Percentiles rank a stretch among this genome's conserved stretches.
Evolutionary conservation across 2,329 filamentous ascomycete genomes (phyloP).

Genomic region (Colletotrichum sp.): DNA sequence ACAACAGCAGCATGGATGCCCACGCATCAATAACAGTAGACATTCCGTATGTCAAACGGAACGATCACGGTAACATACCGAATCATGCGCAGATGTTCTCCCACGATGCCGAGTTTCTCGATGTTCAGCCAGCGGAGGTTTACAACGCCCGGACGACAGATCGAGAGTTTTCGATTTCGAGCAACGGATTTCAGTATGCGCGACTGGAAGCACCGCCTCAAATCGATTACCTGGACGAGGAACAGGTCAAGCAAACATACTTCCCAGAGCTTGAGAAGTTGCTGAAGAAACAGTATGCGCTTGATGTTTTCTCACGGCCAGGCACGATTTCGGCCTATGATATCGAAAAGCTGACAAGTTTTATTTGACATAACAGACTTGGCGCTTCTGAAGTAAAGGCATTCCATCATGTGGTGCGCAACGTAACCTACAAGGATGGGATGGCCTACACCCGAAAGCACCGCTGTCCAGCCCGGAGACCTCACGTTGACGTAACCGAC

Average conservation of each 20-base stretch:
- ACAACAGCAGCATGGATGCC: background rate
- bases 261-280: background rate
- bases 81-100: conserved; percentile 8
- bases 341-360: background rate
- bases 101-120: background rate
- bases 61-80: background rate
- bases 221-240: background rate
- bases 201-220: background rate
- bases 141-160: background rate
- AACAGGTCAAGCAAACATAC: background rate
- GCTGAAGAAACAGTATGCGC: background rate
- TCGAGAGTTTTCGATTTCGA: background rate
- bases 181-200: background rate
- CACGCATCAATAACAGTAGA: background rate
- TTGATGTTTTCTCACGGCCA: background rate
- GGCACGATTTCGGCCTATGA: fast-evolving
- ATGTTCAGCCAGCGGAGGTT: background rate
- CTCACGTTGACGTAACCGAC: background rate
- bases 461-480: background rate
- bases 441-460: conserved; percentile 1
- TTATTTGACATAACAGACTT: background rate
- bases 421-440: background rate
- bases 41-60: background rate
- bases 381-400: background rate
- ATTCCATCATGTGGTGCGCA: background rate